phyloP scores from a whole-genome alignment of 441 rosid genomes.

The Caryocar brasiliense region DNA sequence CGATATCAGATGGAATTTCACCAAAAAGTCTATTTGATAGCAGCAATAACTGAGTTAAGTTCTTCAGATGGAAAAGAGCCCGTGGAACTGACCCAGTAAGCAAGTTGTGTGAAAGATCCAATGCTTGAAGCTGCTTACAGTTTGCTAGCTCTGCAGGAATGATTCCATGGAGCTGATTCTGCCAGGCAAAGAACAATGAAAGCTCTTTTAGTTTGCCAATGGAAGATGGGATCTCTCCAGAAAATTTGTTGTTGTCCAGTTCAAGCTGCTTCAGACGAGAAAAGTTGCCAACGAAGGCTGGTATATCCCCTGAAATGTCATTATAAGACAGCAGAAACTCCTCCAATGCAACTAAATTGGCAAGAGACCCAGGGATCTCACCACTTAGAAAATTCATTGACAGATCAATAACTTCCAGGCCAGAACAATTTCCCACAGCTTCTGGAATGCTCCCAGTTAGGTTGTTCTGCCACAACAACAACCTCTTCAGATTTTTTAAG shows the following conservation, averaged over 20 bases:
- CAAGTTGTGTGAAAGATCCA: slow-evolving; percentile 61
- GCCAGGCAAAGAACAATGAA: slow-evolving; percentile 57
- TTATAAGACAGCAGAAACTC: slow-evolving; percentile 56
- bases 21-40: slow-evolving; percentile 54
- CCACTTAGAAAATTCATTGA: slow-evolving; percentile 49
- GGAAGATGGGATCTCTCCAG: slow-evolving; percentile 43
- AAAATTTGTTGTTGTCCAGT: slow-evolving; percentile 49
- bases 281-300: slow-evolving; percentile 34
- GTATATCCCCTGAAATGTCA: slow-evolving; percentile 45
- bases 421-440: slow-evolving; percentile 36
- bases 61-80: slow-evolving; percentile 49
- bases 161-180: slow-evolving; percentile 50
- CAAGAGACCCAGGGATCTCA: slow-evolving; percentile 37
- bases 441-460: slow-evolving; percentile 43
- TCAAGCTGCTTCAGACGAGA: slow-evolving; percentile 50
- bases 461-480: slow-evolving; percentile 57
- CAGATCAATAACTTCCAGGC: slow-evolving; percentile 44
- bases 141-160: slow-evolving; percentile 47
- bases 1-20: slow-evolving; percentile 46
- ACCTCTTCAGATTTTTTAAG: slow-evolving; percentile 38
- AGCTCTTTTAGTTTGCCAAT: slow-evolving; percentile 53
- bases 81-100: slow-evolving; percentile 52
- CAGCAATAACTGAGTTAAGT: slow-evolving; percentile 47
- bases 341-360: slow-evolving; percentile 32
- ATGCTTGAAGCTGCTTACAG: slow-evolving; percentile 49